Evolutionary conservation across 306 rosid genomes (phyloP).

Genomic region (Dalbergia cultrata): DNA sequence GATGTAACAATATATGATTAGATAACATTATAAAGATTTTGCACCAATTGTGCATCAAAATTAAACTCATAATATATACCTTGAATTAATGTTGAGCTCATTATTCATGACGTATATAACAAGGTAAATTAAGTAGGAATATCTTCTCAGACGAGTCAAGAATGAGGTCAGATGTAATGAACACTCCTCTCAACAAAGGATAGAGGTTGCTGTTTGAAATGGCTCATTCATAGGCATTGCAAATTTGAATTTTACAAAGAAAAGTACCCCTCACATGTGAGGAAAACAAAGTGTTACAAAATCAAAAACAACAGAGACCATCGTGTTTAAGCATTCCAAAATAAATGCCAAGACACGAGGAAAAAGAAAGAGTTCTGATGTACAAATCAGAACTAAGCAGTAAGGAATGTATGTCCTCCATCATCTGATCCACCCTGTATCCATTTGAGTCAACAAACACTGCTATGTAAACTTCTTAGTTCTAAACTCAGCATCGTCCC

Average conservation of each 20-base stretch:
- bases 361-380: constrained; percentile 50
- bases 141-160: no score
- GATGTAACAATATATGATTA: no score
- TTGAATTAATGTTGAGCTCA: no score
- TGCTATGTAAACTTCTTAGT: constrained; percentile 81
- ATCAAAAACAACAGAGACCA: constrained; percentile 54
- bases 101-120: no score
- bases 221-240: constrained; percentile 1
- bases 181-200: neutral
- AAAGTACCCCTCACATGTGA: constrained; percentile 53
- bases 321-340: constrained; percentile 57
- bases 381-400: constrained; percentile 55
- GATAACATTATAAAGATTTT: no score
- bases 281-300: constrained; percentile 60
- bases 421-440: constrained; percentile 49
- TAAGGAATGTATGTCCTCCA: constrained; percentile 46
- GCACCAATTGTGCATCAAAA: no score
- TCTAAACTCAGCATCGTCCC: constrained; percentile 90
- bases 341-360: constrained; percentile 61
- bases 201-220: neutral
- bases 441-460: constrained; percentile 27
- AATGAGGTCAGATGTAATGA: no score
- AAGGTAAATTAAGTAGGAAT: no score
- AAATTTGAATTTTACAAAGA: constrained; percentile 50
- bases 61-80: no score